Percentiles rank a stretch among this genome's conserved stretches.
These are phyloP conservation scores for Microcos paniculata DNA, from an alignment of 345 rosid species.

Conservation along the genomic window DNA sequence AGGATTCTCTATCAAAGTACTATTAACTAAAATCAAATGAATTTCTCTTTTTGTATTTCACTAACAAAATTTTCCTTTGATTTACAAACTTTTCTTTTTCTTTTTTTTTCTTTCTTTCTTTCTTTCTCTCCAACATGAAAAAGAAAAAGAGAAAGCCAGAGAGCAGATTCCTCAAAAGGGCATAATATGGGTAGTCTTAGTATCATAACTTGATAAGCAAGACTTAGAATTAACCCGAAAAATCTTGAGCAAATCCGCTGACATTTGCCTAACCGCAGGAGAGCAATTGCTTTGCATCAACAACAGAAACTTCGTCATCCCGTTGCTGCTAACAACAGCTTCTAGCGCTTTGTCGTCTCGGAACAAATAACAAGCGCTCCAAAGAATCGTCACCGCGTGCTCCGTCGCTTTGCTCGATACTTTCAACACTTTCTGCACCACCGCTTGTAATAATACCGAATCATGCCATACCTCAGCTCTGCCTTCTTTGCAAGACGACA, in stretches of 20 bases:
- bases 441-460: slow-evolving; percentile 51
- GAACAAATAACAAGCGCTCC: slow-evolving; percentile 72
- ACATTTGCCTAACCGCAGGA: slow-evolving; percentile 68
- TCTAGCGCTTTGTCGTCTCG: slow-evolving; percentile 62
- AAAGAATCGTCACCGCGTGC: slow-evolving; percentile 74
- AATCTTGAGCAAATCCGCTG: slow-evolving; percentile 64
- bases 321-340: slow-evolving; percentile 62
- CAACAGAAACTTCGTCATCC: slow-evolving; percentile 67
- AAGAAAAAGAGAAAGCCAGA: background rate
- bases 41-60: slow-evolving; percentile 18
- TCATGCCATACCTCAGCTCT: slow-evolving; percentile 49
- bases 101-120: background rate
- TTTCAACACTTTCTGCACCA: slow-evolving; percentile 66
- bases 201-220: slow-evolving; percentile 67
- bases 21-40: slow-evolving; percentile 18
- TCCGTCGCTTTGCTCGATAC: slow-evolving; percentile 77
- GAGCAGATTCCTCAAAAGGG: slow-evolving; percentile 55
- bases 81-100: slow-evolving; percentile 32
- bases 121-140: background rate
- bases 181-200: slow-evolving; percentile 86
- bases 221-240: slow-evolving; percentile 53
- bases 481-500: slow-evolving; percentile 67
- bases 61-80: slow-evolving; percentile 49
- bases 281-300: slow-evolving; percentile 89
- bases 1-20: no score